A percentile compares a stretch with the other conserved stretches of the same genome.
Evolutionary conservation across 176 grass and related monocot genomes (phyloP).

Genomic region (Aegilops tauschii): DNA sequence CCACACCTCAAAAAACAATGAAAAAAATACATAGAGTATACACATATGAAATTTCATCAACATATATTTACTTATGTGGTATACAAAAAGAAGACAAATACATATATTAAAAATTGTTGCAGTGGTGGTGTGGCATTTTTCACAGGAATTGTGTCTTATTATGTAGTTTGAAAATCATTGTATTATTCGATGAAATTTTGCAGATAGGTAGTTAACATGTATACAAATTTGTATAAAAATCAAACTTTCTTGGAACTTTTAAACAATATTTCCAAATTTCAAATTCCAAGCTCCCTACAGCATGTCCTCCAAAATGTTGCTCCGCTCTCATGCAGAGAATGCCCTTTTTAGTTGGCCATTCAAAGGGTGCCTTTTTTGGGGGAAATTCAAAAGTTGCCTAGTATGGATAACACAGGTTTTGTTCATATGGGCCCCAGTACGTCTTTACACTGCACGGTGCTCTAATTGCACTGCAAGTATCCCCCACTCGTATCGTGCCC

Average conservation of each 20-base stretch:
- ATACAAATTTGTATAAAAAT: not conserved
- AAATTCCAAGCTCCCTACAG: not conserved
- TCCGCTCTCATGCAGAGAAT: not conserved
- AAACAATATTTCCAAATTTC: too few relatives aligned
- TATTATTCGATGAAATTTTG: not conserved
- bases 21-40: not conserved
- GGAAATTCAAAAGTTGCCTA: not conserved
- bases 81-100: not conserved
- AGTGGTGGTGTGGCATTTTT: not conserved
- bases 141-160: not conserved
- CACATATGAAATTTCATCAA: not conserved
- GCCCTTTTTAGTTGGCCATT: not conserved
- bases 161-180: not conserved
- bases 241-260: too few relatives aligned
- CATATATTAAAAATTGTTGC: not conserved
- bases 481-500: not conserved
- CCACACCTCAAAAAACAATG: too few relatives aligned
- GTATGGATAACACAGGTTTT: not conserved
- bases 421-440: not conserved
- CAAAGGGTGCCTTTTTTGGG: not conserved
- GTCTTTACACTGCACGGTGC: not conserved
- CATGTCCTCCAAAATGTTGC: not conserved
- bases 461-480: not conserved
- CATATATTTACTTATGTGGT: not conserved
- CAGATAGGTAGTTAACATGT: not conserved